Evolutionary conservation across 2,329 filamentous ascomycete species (phyloP).

Genomic region (Aspergillus sp.): DNA sequence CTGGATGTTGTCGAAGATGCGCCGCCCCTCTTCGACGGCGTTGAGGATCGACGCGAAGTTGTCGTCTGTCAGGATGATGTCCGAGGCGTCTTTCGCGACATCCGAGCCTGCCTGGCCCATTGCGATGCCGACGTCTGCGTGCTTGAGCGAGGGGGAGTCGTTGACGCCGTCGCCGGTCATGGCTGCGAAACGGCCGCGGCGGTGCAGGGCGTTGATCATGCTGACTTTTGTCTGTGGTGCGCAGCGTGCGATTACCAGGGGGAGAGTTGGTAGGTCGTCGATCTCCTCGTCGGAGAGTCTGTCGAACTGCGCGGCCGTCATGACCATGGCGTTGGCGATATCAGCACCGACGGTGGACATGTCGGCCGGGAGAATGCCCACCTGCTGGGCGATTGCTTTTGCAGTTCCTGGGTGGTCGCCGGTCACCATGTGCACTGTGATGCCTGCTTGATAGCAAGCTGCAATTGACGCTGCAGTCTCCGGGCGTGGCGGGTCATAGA

Average conservation of each 20-base stretch:
- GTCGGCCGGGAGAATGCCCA: constrained; percentile 71
- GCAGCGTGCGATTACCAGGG: constrained; percentile 60
- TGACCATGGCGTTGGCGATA: constrained; percentile 65
- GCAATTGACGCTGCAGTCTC: constrained; percentile 73
- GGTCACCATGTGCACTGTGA: constrained; percentile 80
- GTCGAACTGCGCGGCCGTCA: constrained; percentile 77
- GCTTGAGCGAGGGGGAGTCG: constrained; percentile 76
- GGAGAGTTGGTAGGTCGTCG: constrained; percentile 56
- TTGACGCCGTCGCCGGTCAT: constrained; percentile 93
- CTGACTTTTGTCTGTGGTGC: constrained; percentile 49
- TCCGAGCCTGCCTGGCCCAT: constrained; percentile 84
- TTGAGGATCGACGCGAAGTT: constrained; percentile 89
- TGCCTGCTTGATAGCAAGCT: constrained; percentile 70
- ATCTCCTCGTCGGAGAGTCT: constrained; percentile 72
- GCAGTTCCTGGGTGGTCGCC: constrained; percentile 80
- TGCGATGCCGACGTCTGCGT: constrained; percentile 81
- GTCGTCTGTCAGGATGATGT: constrained; percentile 75
- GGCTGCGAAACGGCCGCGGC: constrained; percentile 70
- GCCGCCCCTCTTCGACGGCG: constrained; percentile 77
- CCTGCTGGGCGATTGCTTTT: constrained; percentile 74
- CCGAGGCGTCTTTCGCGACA: constrained; percentile 69
- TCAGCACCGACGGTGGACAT: constrained; percentile 59
- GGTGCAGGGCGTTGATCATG: constrained; percentile 58
- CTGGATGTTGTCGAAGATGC: constrained; percentile 88
- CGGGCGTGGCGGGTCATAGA: constrained; percentile 81